Base-by-base conservation (phyloP, 352 stramenopile genomes). In the Phytopythium boreale region DNA sequence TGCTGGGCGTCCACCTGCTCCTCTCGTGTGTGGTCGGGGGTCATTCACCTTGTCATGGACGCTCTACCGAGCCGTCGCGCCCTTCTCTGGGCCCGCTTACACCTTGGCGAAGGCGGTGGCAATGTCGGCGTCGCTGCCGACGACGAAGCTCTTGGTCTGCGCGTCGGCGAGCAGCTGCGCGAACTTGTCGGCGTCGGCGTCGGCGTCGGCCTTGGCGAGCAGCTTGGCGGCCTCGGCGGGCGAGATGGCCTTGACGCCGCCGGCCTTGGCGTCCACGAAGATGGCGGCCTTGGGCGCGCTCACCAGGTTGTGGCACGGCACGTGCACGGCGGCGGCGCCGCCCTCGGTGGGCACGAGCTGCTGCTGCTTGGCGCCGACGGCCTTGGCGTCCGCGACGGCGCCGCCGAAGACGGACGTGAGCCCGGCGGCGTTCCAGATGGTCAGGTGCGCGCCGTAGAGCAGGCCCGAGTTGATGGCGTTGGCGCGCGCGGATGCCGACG, bases 281-380 rank as follows among this genome's bases (percentile, higher is more conserved):
- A 90, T 66, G 24, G 79, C 82, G 24, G 80, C 80, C 64, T 70
- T 79, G 14, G 82, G 82, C 46, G 81, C 72, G 61, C 87, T 72
- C 68, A 90, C 84, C 37, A 92, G 62, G 75, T 90, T 90, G 78
- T 90, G 84, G 74, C 81, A 92, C 56, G 80, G 81, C 70, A 92
- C 82, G 56, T 89, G 72, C 31, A 92, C 80, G 7, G 82, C 82
- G 10, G 69, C 80, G 15, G 66, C 66, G 31, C 75, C 84, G 47
- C 61, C 76, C 62, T 83, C 75, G 6, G 78, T 69, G 17, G 73
- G 51, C 27, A 89, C 68, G 20, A 85, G 56, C 59, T 89, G 56
- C 59, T 89, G 72, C 75, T 90, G 90, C 22, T 26, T 34, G 22
- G 10, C 66, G 85, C 74, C 59, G 59, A 90, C 67, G 56, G 46